Base-by-base conservation (phyloP, 1,284 basidiomycete species). In the Mycosarcoma mackinlayi region DNA sequence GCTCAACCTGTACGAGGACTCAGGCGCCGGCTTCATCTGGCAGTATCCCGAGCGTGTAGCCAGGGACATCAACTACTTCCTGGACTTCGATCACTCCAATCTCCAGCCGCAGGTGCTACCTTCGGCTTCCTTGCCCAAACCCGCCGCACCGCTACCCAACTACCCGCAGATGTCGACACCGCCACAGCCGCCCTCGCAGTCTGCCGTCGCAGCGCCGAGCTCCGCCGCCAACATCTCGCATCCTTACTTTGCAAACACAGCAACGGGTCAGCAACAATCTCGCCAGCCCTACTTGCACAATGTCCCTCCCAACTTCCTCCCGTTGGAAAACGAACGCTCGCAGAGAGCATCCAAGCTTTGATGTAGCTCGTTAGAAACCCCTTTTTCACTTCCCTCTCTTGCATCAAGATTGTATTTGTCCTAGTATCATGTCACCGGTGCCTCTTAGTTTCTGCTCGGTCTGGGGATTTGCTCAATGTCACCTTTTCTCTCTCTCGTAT, bases 31-130 rank as follows among this genome's bases (percentile, higher is more conserved):
- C 2, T 67, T 67, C 45, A 59, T 59, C 41, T 67, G 49, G 53
- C 64, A 67, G 25, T 67, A 67, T 25, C 58, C 64, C 1, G 58
- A 67, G 39, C 57, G 64, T 10, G 64, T 61, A 1, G 64, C 64
- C 11, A 52, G 39, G 19, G 64, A 67, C 28, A 67, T 67, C 50
- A 67, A 67, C 37, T 31, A 57, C 35, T 67, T 61, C n/a, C 46
- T 67, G 35, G 58, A 67, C 42, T 33, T 30, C 14, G 64, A 67
- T 19, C 64, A 67, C 30, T 57, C 64, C 23, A 25, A 53, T 16
- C 45, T 67, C 14, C 48, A 67, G 23, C 45, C 64, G 2, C 64
- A 67, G 37, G 10, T 61, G 13, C 31, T 67, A 33, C 64, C 64
- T 11, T 67, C 64, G 27, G 64, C 58, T 5, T 61, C 64, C 2